Evolutionary conservation across 257 asterid species (phyloP), one percentile per base, ranked within the genome.

Genomic region (Nicotiana obtusifolia): DNA sequence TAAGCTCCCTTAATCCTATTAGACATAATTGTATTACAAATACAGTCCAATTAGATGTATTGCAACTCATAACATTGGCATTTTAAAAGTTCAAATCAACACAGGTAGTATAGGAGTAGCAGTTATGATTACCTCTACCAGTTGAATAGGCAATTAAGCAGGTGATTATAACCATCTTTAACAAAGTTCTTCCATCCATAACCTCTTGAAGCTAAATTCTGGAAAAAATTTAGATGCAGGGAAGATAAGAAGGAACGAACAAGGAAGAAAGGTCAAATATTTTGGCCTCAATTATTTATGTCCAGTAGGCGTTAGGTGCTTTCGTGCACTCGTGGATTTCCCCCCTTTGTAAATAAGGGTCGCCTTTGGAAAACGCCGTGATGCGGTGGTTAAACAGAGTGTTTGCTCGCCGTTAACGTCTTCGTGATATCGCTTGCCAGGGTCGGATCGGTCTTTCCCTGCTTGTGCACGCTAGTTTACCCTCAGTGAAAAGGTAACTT

Each of bases 111-210:
- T 37, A 35, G 53, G 11, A 5, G 54, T 26, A n/a, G 26, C 78
- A 65, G 1, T 62, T 64, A 49, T 20, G 26, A 65, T 79, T 81
- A 86, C 91, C 90, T 86, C 90, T 85, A 41, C 81, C 90, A n/a
- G 81, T 47, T 82, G 88, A 80, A 64, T 66, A 20, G 20, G 84
- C 84, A n/a, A 80, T 53, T 24, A 86, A 80, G 77, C 64, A 68
- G 35, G 77, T 52, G 78, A 86, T 20, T 59, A 83, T 67, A 53
- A 83, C 83, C 60, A 57, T 73, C 82, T 83, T 81, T 35, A 83
- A 59, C 86, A 86, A 80, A 35, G 65, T 75, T 78, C 68, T 56
- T 75, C 73, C 64, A 10, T 78, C 86, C 91, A 88, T 88, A 78
- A 52, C 83, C 37, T 49, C 20, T 6, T 41, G n/a, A 1, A 37